Percentiles rank a stretch among this genome's conserved stretches.
Evolutionary conservation across 2,329 filamentous ascomycete genomes (phyloP).

Genomic region (Exserohilum turcica): DNA sequence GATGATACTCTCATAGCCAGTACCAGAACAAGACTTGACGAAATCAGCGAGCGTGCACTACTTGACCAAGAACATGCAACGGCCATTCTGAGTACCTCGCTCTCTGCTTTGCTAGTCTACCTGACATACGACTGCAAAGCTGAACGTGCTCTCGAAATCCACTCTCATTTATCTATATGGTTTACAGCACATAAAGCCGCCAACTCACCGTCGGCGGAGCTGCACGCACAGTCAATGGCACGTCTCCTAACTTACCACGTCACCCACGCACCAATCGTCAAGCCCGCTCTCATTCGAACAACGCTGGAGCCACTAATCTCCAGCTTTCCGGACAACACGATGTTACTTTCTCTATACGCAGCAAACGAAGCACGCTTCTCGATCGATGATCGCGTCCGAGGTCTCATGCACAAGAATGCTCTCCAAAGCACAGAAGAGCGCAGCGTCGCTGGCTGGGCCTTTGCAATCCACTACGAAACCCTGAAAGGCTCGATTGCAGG

Average conservation of each 20-base stretch:
- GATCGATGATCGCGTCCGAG: conserved; percentile 77
- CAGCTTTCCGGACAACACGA: conserved; percentile 74
- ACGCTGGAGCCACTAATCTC: conserved; percentile 65
- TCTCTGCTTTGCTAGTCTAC: conserved; percentile 70
- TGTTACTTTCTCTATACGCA: conserved; percentile 74
- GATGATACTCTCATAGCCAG: conserved; percentile 18
- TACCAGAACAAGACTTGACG: conserved; percentile 20
- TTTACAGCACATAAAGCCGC: conserved; percentile 31
- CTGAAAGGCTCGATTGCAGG: conserved; percentile 49
- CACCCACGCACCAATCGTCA: conserved; percentile 66
- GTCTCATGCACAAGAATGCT: conserved; percentile 58
- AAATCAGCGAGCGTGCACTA: conserved; percentile 59
- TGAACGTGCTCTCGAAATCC: conserved; percentile 46
- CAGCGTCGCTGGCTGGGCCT: conserved; percentile 58
- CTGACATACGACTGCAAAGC: conserved; percentile 54
- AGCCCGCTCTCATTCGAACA: conserved; percentile 67
- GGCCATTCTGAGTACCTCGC: conserved; percentile 64
- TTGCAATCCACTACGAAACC: conserved; percentile 62
- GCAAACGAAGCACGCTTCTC: conserved; percentile 74
- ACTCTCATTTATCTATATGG: conserved; percentile 32
- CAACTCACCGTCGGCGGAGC: conserved; percentile 58
- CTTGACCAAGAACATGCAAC: conserved; percentile 48
- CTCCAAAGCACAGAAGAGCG: conserved; percentile 37
- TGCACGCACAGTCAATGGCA: conserved; percentile 70
- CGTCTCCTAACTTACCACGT: conserved; percentile 71